Evolutionary conservation across 2,329 filamentous ascomycete genomes (phyloP), one percentile per base, ranked within the genome.

Genomic region (Blastomyces gilchristii): DNA sequence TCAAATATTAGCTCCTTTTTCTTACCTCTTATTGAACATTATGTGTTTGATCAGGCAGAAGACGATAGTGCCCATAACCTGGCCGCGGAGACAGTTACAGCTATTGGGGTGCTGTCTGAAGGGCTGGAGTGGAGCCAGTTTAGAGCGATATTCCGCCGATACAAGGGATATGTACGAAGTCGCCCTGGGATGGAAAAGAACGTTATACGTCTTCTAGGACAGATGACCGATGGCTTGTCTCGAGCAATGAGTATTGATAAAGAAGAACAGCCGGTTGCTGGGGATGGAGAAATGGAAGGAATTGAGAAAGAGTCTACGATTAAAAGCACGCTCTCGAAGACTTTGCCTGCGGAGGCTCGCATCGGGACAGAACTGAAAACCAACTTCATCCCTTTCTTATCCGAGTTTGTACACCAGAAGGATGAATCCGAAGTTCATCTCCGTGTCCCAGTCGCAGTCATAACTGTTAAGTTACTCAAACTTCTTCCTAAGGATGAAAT

Each of bases 341-440:
- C 87, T 0, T 79, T 91, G 62, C 91, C 91, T 0, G 80, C 82
- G 43, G 75, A 82, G 65, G 78, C 85, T 11, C 90, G 90, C 72
- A 80, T 96, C 43, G 80, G 83, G 18, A 81, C 83, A 0, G 91
- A 96, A 68, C 80, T 97, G 61, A 83, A 84, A 50, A 83, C 85
- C 25, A 86, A 87, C 65, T 89, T 96, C 69, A 78, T 96, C 47
- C 91, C 93, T 0, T 84, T 89, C 22, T 78, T 99, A 41, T 82
- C 87, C n/a, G 84, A 86, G 56, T 94, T 96, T 72, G 83, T 97
- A 37, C 92, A 97, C 69, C 87, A 96, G 70, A 97, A 97, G 74
- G 90, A 97, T 67, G 94, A 99, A 73, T 87, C 91, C 0, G 92
- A 91, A 59, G 93, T 99, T 74, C 96, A 92, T 77, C 85, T 94